These are phyloP conservation scores for Saccharomyces hybrid DNA, from an alignment of 1,139 yeast genomes.

Conservation along the genomic window DNA sequence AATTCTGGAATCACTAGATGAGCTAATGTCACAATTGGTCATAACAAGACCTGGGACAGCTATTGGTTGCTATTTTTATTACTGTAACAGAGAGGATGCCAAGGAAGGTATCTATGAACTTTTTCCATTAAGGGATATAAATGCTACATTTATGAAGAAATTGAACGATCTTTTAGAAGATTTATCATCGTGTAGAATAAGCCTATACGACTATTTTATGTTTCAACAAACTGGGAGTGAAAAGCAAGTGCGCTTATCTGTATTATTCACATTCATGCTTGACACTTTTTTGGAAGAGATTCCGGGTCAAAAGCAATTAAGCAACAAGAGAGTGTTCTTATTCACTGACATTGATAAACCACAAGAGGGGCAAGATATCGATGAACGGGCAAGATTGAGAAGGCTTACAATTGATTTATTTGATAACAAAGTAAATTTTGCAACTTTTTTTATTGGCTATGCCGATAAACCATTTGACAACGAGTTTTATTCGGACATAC, in stretches of 20 bases:
- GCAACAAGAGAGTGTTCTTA: slow-evolving; percentile 40
- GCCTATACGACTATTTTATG: slow-evolving; percentile 24
- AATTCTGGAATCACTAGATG: slow-evolving; percentile 47
- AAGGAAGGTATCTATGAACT: slow-evolving; percentile 33
- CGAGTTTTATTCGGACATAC: slow-evolving; percentile 48
- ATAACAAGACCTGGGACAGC: slow-evolving; percentile 58
- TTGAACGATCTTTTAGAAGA: slow-evolving; percentile 35
- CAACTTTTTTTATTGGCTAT: slow-evolving; percentile 55
- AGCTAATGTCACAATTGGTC: slow-evolving; percentile 49
- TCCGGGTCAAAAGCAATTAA: slow-evolving; percentile 33
- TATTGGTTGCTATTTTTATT: slow-evolving; percentile 56
- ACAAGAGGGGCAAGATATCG: slow-evolving; percentile 31
- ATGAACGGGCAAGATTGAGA: slow-evolving; percentile 40
- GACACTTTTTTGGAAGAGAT: slow-evolving; percentile 33
- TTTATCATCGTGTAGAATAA: slow-evolving; percentile 12
- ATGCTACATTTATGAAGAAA: slow-evolving; percentile 35
- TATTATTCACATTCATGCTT: slow-evolving; percentile 32
- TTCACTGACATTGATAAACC: slow-evolving; percentile 58
- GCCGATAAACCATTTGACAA: slow-evolving; percentile 40
- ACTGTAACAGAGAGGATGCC: slow-evolving; percentile 33
- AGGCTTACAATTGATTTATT: slow-evolving; percentile 55
- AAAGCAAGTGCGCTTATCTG: slow-evolving; percentile 20
- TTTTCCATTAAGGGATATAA: slow-evolving; percentile 36
- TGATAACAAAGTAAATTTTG: slow-evolving; percentile 43
- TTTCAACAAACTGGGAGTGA: slow-evolving; percentile 19